A percentile compares a stretch with the other conserved stretches of the same genome.
These are phyloP conservation scores for Scleroderma citrinum DNA, from an alignment of 768 basidiomycete genomes.

Conservation along the genomic window DNA sequence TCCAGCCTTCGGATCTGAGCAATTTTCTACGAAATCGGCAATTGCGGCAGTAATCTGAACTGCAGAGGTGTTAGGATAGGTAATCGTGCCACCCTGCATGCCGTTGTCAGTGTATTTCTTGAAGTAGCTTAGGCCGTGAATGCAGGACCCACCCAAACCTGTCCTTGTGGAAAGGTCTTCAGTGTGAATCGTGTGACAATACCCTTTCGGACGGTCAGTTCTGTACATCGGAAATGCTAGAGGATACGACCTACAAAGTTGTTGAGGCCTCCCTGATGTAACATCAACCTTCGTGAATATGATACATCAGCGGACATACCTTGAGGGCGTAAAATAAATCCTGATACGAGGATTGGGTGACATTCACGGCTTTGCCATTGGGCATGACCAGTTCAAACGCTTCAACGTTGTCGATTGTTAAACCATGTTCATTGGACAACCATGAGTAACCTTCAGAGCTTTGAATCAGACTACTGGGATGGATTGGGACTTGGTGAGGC, in stretches of 20 bases:
- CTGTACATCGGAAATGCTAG: not conserved
- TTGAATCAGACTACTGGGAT: not conserved
- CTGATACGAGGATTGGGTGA: slow-evolving; percentile 27
- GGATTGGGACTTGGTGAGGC: not conserved
- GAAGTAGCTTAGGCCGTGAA: not conserved
- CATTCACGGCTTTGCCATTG: slow-evolving; percentile 36
- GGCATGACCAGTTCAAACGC: slow-evolving; percentile 54
- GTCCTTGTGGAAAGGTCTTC: slow-evolving; percentile 45
- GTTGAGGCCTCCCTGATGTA: slow-evolving; percentile 48
- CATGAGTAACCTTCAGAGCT: slow-evolving; percentile 48
- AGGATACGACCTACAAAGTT: no score
- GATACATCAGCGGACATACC: slow-evolving; percentile 16
- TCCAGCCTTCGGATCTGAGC: slow-evolving; percentile 3
- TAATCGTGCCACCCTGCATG: slow-evolving; percentile 3
- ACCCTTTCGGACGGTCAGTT: slow-evolving; percentile 31
- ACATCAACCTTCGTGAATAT: no score
- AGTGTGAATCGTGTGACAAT: slow-evolving; percentile 55
- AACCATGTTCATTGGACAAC: slow-evolving; percentile 54
- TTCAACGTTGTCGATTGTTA: slow-evolving; percentile 50
- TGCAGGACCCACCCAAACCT: slow-evolving; percentile 51
- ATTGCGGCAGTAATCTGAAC: not conserved
- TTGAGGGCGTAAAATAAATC: slow-evolving; percentile 41
- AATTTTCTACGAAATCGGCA: slow-evolving; percentile 6
- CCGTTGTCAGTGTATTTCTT: not conserved
- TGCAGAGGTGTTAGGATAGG: slow-evolving; percentile 1